A percentile compares a stretch with the other conserved stretches of the same genome.
phyloP scores from a whole-genome alignment of 1,139 yeast species.

The Sugiyamaella pinicola region DNA sequence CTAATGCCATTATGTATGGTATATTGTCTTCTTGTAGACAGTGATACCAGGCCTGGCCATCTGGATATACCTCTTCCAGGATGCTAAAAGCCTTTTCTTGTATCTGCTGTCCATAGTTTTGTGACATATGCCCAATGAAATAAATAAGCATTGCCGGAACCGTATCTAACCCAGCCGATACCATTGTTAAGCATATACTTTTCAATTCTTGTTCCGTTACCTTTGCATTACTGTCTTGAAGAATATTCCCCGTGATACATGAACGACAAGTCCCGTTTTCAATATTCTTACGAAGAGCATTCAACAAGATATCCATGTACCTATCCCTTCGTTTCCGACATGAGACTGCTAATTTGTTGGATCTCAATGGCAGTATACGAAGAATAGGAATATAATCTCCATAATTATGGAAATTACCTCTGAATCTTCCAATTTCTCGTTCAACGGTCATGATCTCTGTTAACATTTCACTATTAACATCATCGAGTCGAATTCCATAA shows the following conservation, averaged over 20 bases:
- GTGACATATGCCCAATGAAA: constrained; percentile 63
- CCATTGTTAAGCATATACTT: constrained; percentile 71
- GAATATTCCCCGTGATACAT: constrained; percentile 52
- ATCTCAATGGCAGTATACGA: constrained; percentile 40
- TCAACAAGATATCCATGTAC: constrained; percentile 53
- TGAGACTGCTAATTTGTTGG: constrained; percentile 41
- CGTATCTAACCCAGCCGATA: constrained; percentile 79
- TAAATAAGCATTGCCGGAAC: constrained; percentile 65
- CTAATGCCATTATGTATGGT: constrained; percentile 56
- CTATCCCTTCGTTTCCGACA: constrained; percentile 53
- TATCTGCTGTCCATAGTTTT: constrained; percentile 49
- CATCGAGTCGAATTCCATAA: constrained; percentile 59
- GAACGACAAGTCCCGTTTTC: constrained; percentile 36
- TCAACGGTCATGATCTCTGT: constrained; percentile 66
- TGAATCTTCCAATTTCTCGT: constrained; percentile 58
- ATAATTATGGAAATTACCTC: constrained; percentile 64
- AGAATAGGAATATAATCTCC: constrained; percentile 64
- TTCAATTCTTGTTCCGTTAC: constrained; percentile 52
- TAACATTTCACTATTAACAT: constrained; percentile 48
- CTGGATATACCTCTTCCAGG: constrained; percentile 43
- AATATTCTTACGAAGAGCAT: constrained; percentile 39
- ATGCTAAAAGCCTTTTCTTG: constrained; percentile 50
- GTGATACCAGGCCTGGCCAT: constrained; percentile 51
- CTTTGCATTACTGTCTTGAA: constrained; percentile 34
- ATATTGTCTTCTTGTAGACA: constrained; percentile 47